Evolutionary conservation across 2,329 filamentous ascomycete species (phyloP), one percentile per base, ranked within the genome.

Genomic region (Trichocomaceae sp.): DNA sequence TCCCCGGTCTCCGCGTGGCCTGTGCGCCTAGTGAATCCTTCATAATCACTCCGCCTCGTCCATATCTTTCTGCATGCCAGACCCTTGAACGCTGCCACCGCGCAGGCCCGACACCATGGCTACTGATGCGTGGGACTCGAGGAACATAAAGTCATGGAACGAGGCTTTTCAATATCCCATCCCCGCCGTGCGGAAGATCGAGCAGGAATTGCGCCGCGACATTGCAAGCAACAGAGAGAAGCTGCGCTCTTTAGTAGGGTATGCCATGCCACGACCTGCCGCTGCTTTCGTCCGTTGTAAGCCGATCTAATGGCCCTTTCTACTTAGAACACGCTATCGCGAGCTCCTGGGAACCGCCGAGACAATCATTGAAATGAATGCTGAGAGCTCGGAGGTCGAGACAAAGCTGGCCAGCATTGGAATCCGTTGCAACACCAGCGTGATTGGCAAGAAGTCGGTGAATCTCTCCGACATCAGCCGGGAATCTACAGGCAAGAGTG

Each of bases 301-400:
- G 51, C 51, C 56, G 33, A 52, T n/a, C 29, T 7, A 9, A n/a
- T 37, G n/a, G 1, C 6, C 48, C 10, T 22, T 2, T 23, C 17
- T 35, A 15, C 31, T 9, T 61, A 84, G 82, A 19, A 77, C 80
- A 62, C 82, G 83, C 65, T 97, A 97, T 72, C 87, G 92, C 62
- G 89, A 93, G 64, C 83, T 97, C 8, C 83, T 97, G 23, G 88
- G 88, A 51, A 96, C 92, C 0, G 92, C 92, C 53, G 91, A 96
- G 72, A 85, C 85, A n/a, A 97, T 97, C 61, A 87, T 96, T 53
- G 81, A 85, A 58, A 96, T 97, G 89, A 87, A 89, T 61, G 73
- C 72, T 39, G 84, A 92, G 66, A 92, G 93, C 74, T 81, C 85
- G 58, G 75, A 77, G 12, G 86, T 90, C 15, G 90, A 96, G 70